Percentiles rank a stretch among this genome's conserved stretches.
These are phyloP conservation scores for Melanopsichium pennsylvanicum DNA, from an alignment of 1,284 basidiomycete species.

Conservation along the genomic window DNA sequence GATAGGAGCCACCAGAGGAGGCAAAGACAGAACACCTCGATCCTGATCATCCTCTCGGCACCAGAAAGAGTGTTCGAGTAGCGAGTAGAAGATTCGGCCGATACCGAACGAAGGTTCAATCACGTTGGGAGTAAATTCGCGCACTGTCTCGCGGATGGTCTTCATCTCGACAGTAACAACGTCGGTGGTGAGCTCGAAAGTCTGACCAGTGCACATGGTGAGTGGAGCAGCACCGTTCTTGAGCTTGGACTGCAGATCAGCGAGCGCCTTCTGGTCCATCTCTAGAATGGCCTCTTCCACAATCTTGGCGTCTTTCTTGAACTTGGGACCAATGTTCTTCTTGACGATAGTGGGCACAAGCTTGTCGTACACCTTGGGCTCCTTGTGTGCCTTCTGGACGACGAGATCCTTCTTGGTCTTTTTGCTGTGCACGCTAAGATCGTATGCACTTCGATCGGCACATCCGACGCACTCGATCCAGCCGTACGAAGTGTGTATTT, in stretches of 20 bases:
- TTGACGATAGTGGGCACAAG: slow-evolving; percentile 82
- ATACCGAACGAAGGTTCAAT: slow-evolving; percentile 99
- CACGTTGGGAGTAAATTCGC: slow-evolving; percentile 95
- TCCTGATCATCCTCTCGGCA: slow-evolving; percentile 78
- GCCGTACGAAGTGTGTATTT: slow-evolving; percentile 91
- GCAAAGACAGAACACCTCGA: slow-evolving; percentile 79
- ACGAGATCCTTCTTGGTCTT: slow-evolving; percentile 72
- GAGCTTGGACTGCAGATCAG: slow-evolving; percentile 78
- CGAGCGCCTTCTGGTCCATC: slow-evolving; percentile 76
- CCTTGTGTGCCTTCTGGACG: slow-evolving; percentile 83
- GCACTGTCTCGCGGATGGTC: slow-evolving; percentile 89
- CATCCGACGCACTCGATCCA: slow-evolving; percentile 99
- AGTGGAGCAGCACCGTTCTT: slow-evolving; percentile 71
- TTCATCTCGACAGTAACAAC: slow-evolving; percentile 82
- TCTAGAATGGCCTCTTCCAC: slow-evolving; percentile 77
- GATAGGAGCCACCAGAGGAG: slow-evolving; percentile 89
- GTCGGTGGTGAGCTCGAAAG: slow-evolving; percentile 76
- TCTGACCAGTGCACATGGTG: slow-evolving; percentile 70
- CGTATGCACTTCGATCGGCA: slow-evolving; percentile 96
- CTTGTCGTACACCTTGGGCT: slow-evolving; percentile 79
- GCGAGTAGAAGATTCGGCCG: slow-evolving; percentile 90
- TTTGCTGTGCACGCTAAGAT: slow-evolving; percentile 73
- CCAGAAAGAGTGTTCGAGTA: slow-evolving; percentile 98
- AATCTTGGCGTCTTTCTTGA: slow-evolving; percentile 81
- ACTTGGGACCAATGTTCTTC: slow-evolving; percentile 87